Evolutionary conservation across 2,329 filamentous ascomycete species (phyloP), one percentile per base, ranked within the genome.

Genomic region (Pseudocercospora eumusae): DNA sequence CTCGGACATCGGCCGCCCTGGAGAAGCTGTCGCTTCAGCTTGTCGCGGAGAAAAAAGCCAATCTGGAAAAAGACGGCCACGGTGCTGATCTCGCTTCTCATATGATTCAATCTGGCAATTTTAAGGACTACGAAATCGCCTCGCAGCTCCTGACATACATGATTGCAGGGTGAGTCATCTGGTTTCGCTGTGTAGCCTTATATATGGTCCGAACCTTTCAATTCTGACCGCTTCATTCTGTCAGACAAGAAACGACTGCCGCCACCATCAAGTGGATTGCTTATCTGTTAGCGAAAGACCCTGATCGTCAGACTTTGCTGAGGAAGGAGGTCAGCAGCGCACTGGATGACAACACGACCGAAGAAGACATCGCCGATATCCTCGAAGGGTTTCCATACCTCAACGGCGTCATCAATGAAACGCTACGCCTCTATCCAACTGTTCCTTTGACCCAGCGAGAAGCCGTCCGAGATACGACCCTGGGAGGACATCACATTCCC

Each of bases 301-400:
- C 79, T 0, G 74, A 78, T 0, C 68, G 76, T 1, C 82, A 84
- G 62, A 67, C 64, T 0, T 72, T 73, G 1, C 75, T 84, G 0
- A 78, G 81, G 4, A 69, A 75, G 2, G 82, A 84, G 65, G 74
- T 84, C 25, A 77, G 76, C 27, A 53, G 72, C 0, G 64, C 74
- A 0, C 76, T 82, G 4, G 62, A 59, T 10, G 73, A 73, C 0
- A 70, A 78, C 5, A 72, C 73, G 13, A 68, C 75, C 31, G 44
- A 50, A 3, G 77, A 8, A 15, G 31, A 36, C 31, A 36, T 36
- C 15, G 80, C 79, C 62, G 68, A 78, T 6, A 80, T 86, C 64
- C 83, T 92, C 64, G 89, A 93, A 74, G 79, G 79, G 56, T 82
- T 95, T 71, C 87, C 88, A 0, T 95, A 92, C 74, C 84, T 93